A percentile compares a stretch with the other conserved stretches of the same genome.
Evolutionary conservation across 257 asterid species (phyloP).

Genomic region (Dorcoceras hygrometricum): DNA sequence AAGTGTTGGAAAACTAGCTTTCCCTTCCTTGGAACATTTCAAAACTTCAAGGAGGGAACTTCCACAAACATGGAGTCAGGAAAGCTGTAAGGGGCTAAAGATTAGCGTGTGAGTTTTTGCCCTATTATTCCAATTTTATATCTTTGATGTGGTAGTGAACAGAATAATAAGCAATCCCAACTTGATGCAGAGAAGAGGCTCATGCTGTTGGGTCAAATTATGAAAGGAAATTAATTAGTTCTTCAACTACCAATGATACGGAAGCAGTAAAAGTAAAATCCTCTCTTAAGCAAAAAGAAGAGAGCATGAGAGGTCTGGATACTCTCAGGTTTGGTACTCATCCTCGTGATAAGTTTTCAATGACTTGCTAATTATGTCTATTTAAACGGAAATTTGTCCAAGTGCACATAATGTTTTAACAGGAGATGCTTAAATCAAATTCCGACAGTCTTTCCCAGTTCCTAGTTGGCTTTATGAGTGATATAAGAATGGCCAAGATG

Average conservation of each 20-base stretch:
- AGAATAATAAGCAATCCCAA: constrained; percentile 11
- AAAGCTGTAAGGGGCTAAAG: constrained; percentile 33
- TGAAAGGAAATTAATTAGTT: not conserved
- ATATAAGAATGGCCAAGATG: too few species aligned
- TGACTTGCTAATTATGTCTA: constrained; percentile 14
- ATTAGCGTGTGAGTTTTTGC: constrained; percentile 41
- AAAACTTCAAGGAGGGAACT: constrained; percentile 36
- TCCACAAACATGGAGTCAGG: constrained; percentile 38
- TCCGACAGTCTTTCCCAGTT: constrained; percentile 14
- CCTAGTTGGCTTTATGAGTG: constrained; percentile 16
- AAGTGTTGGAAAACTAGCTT: constrained; percentile 35
- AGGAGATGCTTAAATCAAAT: not conserved
- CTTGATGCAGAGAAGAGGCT: not conserved
- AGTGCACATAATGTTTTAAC: constrained; percentile 10
- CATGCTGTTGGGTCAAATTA: not conserved
- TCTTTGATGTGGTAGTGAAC: constrained; percentile 15
- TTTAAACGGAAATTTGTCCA: constrained; percentile 2
- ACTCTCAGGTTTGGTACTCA: constrained; percentile 42
- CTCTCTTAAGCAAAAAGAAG: not conserved
- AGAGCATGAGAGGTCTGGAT: constrained; percentile 28
- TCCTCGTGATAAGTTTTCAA: constrained; percentile 13
- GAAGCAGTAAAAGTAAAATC: not conserved
- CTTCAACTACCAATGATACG: not conserved
- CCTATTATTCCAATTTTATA: constrained; percentile 12
- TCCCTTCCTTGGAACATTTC: constrained; percentile 35